These are phyloP conservation scores for Plicaturopsis crispa DNA, from an alignment of 768 basidiomycete species.

Conservation along the genomic window DNA sequence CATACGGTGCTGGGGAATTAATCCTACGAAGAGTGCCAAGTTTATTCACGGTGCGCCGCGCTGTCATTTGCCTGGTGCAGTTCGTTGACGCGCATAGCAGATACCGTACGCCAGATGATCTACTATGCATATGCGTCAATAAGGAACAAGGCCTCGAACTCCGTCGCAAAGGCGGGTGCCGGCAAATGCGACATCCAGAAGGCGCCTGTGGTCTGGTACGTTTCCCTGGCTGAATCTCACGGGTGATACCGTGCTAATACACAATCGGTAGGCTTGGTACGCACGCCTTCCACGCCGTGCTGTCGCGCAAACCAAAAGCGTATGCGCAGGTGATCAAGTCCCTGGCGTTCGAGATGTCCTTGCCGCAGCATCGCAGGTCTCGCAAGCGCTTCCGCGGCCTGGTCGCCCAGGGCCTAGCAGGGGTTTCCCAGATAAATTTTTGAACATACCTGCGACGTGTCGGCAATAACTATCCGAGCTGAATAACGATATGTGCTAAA, in stretches of 20 bases:
- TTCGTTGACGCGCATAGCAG: slow-evolving; percentile 27
- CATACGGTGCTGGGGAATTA: slow-evolving; percentile 51
- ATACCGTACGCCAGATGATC: slow-evolving; percentile 54
- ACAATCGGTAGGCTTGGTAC: slow-evolving; percentile 60
- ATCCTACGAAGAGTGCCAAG: slow-evolving; percentile 29
- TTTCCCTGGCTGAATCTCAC: slow-evolving; percentile 1
- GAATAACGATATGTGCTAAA: too few relatives aligned
- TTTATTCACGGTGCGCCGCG: slow-evolving; percentile 49
- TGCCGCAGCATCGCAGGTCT: slow-evolving; percentile 35
- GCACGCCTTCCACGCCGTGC: slow-evolving; percentile 67
- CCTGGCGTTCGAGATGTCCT: slow-evolving; percentile 43
- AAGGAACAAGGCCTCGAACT: slow-evolving; percentile 33
- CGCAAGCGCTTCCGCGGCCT: slow-evolving; percentile 37
- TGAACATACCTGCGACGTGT: too few relatives aligned
- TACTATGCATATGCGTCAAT: slow-evolving; percentile 47
- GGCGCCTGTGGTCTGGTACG: slow-evolving; percentile 55
- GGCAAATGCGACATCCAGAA: slow-evolving; percentile 41
- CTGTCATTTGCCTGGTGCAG: background rate
- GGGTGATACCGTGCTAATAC: too few relatives aligned
- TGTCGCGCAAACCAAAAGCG: slow-evolving; percentile 43
- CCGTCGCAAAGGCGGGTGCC: slow-evolving; percentile 27
- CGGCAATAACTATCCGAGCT: too few relatives aligned
- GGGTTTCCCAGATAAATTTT: slow-evolving; percentile 15
- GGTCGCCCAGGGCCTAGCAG: slow-evolving; percentile 36
- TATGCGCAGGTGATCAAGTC: slow-evolving; percentile 40